Conservation (phyloP, 1,139 yeast species). For the Scheffersomyces stambukii region DNA sequence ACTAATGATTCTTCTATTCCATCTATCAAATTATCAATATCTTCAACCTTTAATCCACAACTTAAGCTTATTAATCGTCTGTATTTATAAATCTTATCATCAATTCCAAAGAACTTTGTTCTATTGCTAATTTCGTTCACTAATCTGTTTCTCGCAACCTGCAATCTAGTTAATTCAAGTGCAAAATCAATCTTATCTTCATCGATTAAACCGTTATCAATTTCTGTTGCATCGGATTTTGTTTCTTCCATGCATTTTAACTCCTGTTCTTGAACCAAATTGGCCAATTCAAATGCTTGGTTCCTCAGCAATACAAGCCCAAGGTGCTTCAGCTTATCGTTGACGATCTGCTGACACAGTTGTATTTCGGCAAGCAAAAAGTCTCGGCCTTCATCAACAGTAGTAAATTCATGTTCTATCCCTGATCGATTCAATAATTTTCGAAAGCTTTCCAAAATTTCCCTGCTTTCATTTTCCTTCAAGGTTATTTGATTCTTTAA, state of each 20-base stretch:
- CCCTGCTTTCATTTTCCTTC: conserved; percentile 8
- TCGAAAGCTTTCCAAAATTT: conserved; percentile 6
- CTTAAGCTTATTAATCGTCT: conserved; percentile 76
- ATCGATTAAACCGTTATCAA: conserved; percentile 11
- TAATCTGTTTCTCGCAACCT: conserved; percentile 45
- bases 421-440: conserved; percentile 9
- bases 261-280: conserved; percentile 25
- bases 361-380: conserved; percentile 17
- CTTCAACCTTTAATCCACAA: conserved; percentile 76
- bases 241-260: conserved; percentile 8
- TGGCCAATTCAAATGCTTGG: conserved; percentile 30
- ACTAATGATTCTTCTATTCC: conserved; percentile 44
- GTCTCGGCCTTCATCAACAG: conserved; percentile 26
- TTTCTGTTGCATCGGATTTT: conserved; percentile 6
- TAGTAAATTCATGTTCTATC: conserved; percentile 21
- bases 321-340: conserved; percentile 32
- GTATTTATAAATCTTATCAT: conserved; percentile 70
- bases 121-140: conserved; percentile 35
- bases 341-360: conserved; percentile 25
- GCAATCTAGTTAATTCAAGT: conserved; percentile 49
- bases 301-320: conserved; percentile 22
- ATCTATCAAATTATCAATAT: conserved; percentile 61
- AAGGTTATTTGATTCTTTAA: conserved; percentile 15
- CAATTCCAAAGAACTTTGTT: conserved; percentile 37
- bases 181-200: conserved; percentile 24